Conservation (phyloP, 495 filamentous ascomycete species). For the Tuber brumale region DNA sequence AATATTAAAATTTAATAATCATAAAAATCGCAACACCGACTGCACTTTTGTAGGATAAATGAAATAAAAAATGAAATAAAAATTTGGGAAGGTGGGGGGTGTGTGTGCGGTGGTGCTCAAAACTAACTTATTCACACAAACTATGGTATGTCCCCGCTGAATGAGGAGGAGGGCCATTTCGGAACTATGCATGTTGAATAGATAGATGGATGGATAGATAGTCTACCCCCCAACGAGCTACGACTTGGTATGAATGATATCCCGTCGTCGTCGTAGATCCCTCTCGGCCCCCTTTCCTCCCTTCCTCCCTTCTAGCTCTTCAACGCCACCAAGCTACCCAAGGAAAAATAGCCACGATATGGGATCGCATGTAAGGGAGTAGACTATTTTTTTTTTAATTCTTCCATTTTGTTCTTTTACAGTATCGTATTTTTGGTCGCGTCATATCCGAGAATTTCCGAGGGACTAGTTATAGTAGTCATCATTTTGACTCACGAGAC, state of each 20-base stretch:
- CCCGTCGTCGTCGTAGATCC: neutral
- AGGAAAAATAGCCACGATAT: neutral
- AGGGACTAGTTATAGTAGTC: neutral
- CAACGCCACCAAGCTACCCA: neutral
- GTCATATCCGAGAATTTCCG: neutral
- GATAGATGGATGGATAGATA: neutral
- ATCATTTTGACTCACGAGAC: slow-evolving; percentile 1
- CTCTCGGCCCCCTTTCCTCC: too few species aligned
- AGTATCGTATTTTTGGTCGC: neutral
- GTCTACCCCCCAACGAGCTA: neutral
- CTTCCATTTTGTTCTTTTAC: neutral
- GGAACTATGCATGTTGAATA: neutral
- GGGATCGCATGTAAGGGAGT: neutral
- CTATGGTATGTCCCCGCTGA: neutral
- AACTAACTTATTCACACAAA: neutral
- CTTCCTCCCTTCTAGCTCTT: neutral
- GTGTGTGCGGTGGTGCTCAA: neutral
- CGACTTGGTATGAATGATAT: neutral
- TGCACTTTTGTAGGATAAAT: neutral
- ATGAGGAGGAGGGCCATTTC: neutral
- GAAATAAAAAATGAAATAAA: neutral
- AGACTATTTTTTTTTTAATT: neutral
- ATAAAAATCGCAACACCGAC: neutral
- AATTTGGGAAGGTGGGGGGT: too few species aligned
- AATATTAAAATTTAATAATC: too few species aligned